Base-by-base conservation (phyloP, 2,329 filamentous ascomycete genomes). In the Didymellaceae sp. region DNA sequence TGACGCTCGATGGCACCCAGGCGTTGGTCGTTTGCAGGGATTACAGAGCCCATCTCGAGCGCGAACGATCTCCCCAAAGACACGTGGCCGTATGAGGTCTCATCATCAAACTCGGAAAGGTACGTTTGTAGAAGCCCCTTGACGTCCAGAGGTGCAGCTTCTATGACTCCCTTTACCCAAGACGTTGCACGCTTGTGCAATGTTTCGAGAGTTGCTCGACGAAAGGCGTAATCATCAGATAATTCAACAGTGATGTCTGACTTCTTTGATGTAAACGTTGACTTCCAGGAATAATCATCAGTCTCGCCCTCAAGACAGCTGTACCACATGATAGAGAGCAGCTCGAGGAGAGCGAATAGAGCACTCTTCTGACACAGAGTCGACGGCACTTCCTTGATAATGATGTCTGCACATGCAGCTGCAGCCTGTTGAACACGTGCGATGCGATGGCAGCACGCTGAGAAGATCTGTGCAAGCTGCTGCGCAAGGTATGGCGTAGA, bases 81-180 rank as follows among this genome's bases (percentile, higher is more conserved):
- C 54, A 97, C 86, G 71, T 97, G 91, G 0, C 92, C 94, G 67
- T 96, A 96, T 1, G 87, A 86, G 40, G 89, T 90, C 58, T 96
- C 90, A 59, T 97, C 92, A 54, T 95, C 89, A 62, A 92, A 96
- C 61, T 96, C 92, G 0, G 95, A 97, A 13, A 99, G 81, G 69
- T 99, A 97, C 0, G 94, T 97, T 75, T 96, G 94, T 33, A 99
- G 80, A 16, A 99, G 80, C 0, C 95, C 94, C 75, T 99, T 99
- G 53, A 97, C 86, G 72, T 99, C 93, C 18, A 96, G 79, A 5
- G 94, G 93, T 2, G 95, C 91, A 38, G 96, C 83, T 59, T 89
- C 87, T 62, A 97, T 86, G 6, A 90, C 89, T 24, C 83, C 78
- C 16, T 84, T 85, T 0, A 99, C 87, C 94, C 94, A 99, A 4